These are phyloP conservation scores for Hypoxylon fuscum DNA, from an alignment of 495 filamentous ascomycete genomes.

Conservation along the genomic window DNA sequence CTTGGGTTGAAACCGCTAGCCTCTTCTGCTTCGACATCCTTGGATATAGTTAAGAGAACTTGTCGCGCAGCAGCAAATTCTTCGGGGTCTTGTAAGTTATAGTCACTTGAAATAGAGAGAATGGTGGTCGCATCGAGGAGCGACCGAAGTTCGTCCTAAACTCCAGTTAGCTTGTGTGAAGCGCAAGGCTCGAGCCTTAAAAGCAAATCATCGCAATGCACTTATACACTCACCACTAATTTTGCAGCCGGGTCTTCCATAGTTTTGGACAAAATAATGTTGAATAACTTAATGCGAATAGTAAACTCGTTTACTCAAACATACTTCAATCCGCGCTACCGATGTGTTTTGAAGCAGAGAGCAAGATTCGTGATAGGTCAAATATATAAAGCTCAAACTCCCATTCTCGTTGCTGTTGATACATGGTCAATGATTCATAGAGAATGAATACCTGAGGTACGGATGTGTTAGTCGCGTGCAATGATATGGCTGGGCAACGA, in stretches of 20 bases:
- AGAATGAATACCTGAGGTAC: no score
- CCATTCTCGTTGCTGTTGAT: conserved; percentile 19
- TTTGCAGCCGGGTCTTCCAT: conserved; percentile 31
- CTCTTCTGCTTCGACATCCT: conserved; percentile 69
- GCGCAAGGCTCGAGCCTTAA: background rate
- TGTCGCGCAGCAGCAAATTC: conserved; percentile 63
- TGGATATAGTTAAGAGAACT: conserved; percentile 66
- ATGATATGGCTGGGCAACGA: no score
- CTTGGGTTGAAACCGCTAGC: conserved; percentile 80
- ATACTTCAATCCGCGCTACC: background rate
- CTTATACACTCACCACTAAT: conserved; percentile 36
- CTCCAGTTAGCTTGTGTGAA: conserved; percentile 9
- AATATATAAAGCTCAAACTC: conserved; percentile 21
- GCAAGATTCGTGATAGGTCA: conserved; percentile 20
- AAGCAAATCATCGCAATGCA: background rate
- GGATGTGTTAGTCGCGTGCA: no score
- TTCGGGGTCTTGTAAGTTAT: conserved; percentile 58
- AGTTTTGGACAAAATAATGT: no score
- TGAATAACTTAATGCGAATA: no score
- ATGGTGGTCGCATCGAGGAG: conserved; percentile 63
- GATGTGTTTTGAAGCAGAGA: conserved; percentile 9
- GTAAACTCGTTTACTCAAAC: background rate
- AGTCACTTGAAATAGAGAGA: conserved; percentile 72
- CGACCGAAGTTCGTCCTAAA: conserved; percentile 43
- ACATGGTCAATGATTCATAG: conserved; percentile 15